Evolutionary conservation across 2,329 filamentous ascomycete genomes (phyloP), one percentile per base, ranked within the genome.

Genomic region (Colletotrichum tanaceti): DNA sequence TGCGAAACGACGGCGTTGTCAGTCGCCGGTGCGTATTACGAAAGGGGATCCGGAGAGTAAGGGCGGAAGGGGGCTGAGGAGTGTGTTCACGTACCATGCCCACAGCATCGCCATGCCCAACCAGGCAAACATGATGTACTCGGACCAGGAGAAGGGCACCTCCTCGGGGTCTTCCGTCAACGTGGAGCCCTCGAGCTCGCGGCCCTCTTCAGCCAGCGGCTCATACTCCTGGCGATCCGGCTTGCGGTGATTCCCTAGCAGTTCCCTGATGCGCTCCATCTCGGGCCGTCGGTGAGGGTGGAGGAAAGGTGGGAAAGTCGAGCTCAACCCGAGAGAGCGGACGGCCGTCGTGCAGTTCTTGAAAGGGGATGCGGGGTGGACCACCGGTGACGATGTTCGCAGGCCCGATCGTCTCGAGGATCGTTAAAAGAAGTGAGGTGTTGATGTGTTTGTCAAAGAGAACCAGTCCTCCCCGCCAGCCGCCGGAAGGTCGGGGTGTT

Each of bases 71-170:
- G 13, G 39, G 13, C 22, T 18, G 11, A 35, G 3, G 35, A 18
- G 63, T 39, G 22, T 10, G 32, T 5, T 55, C 57, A 74, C 87
- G 73, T 87, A 97, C 95, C 95, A 98, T 63, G 95, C 94, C 95
- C 95, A 98, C 52, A 98, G 86, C 96, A 98, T 98, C 60, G 94
- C 93, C 65, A 97, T 86, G 58, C 96, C 96, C 32, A 98, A 84
- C 58, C 97, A 82, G 64, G 91, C 84, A 79, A 98, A 98, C 76
- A 97, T 90, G 73, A 81, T 83, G 80, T 98, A 99, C 78, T 97
- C 93, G 43, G 93, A 76, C 89, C 92, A 94, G 71, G 93, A 97
- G 81, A 97, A 97, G 20, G 84, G 84, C 41, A 81, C 75, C 43
- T 82, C 81, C 18, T 81, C 75, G 46, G 80, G 75, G 22, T 73